Base-by-base conservation (phyloP, 148 eudicot genomes). In the Silene conica region DNA sequence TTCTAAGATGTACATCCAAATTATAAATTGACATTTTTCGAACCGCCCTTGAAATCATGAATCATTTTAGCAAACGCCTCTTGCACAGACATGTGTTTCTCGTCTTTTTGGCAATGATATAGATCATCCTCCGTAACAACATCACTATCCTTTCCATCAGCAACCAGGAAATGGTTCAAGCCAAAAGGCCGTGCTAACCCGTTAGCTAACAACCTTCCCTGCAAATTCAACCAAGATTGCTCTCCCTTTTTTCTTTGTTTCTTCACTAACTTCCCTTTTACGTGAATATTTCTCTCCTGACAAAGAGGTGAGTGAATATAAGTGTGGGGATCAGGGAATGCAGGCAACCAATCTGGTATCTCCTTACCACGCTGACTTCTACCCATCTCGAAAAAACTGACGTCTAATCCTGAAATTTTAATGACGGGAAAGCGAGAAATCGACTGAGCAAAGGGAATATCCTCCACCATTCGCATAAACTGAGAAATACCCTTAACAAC, bases 191-290 rank as follows among this genome's bases (percentile, higher is more conserved):
- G n/a, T n/a, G n/a, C n/a, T 19, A 82, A 74, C 48, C 84, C 86
- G 66, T 73, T 76, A 10, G 80, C 77, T 25, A 89, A 43, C 76
- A 94, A 73, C 31, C 97, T 74, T 69, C 89, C 89, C 78, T 94
- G 97, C 84, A 94, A 85, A 76, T 79, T 94, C 81, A 91, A 76
- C 79, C 91, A 84, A 66, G 97, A 88, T 34, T 89, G 84, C 80
- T 91, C 97, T 0, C 96, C 98, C 78, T 94, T 89, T 77, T 97
- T 88, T 69, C 89, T 80, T 66, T 94, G 98, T 67, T 89, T 89
- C 0, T 89, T 89, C 0, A 88, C 95, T 11, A 86, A 87, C 83
- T 89, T 93, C 19, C 88, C 82, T 78, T 87, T 89, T 69, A 86
- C 92, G 6, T 80, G 87, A 64, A 90, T 87, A 85, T 88, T 89